Base-by-base conservation (phyloP, 2,329 filamentous ascomycete genomes). In the Aspergillus japonicus region DNA sequence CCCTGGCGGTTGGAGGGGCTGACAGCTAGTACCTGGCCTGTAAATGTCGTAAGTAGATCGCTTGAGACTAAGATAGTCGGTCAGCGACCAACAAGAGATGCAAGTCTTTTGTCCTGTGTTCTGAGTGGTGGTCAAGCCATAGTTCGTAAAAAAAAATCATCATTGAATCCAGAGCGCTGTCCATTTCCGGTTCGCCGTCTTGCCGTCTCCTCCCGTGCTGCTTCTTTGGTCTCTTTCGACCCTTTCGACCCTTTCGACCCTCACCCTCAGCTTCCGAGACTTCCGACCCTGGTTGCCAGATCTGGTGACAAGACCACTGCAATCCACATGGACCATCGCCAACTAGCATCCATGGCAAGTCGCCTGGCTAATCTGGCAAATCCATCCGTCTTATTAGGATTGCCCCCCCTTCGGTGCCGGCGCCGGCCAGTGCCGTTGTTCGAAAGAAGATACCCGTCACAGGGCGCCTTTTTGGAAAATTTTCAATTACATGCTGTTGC, bases 281-380 rank as follows among this genome's bases (percentile, higher is more conserved):
- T 44, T 44, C 39, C 39, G 39, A 44, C 39, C 19, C 16, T 56
- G 57, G 44, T 54, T 61, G 60, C 66, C 64, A 64, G 56, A 64
- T 66, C 64, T 65, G 63, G 63, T 64, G 59, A 63, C 62, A 64
- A 62, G 48, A 52, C 53, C 58, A 59, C 55, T 54, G 51, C 19
- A 64, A 63, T 57, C 62, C 62, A 61, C 62, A 54, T 50, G 61
- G 60, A 57, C 62, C 58, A 56, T 62, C 56, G 48, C 65, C 62
- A 65, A 64, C 63, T 60, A 29, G 26, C 8, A 54, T 57, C 58
- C 63, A 61, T 56, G 63, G 64, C 64, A 66, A 57, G 63, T 66
- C 66, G 61, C 59, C 61, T 61, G 66, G 63, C 63, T 64, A 64
- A 44, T 44, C 39, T 19, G 33, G 33, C 12, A 35, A 35, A 62